Percentiles rank a stretch among this genome's conserved stretches.
Evolutionary conservation across 345 rosid genomes (phyloP).

Genomic region (Alliaria petiolata): DNA sequence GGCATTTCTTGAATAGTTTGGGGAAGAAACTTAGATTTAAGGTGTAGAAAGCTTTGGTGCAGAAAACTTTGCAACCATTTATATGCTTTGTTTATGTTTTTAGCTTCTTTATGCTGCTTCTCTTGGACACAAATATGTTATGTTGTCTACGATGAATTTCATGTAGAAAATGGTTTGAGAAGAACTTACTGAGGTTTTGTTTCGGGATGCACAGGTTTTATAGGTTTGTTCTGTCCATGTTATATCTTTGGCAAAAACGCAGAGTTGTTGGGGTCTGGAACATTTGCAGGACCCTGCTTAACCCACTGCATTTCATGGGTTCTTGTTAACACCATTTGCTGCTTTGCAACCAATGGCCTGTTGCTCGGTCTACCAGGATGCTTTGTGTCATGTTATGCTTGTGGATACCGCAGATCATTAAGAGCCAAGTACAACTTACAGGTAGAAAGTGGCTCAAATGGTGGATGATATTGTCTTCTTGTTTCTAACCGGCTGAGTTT

Average conservation of each 20-base stretch:
- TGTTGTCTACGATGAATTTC: background rate
- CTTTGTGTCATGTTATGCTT: constrained; percentile 78
- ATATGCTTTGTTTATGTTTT: background rate
- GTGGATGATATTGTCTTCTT: background rate
- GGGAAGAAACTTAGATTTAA: background rate
- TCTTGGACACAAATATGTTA: background rate
- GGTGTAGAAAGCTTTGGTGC: background rate
- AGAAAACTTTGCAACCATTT: background rate
- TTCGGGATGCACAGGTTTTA: constrained; percentile 47
- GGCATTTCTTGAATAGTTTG: background rate
- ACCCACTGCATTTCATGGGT: constrained; percentile 77
- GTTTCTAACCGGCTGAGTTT: background rate
- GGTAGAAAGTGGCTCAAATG: constrained; percentile 38
- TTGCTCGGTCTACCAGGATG: constrained; percentile 85
- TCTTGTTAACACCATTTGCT: constrained; percentile 60
- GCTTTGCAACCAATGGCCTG: constrained; percentile 66
- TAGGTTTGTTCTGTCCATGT: constrained; percentile 87
- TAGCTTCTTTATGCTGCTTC: background rate
- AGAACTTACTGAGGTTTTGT: background rate
- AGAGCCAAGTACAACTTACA: constrained; percentile 66
- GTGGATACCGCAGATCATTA: constrained; percentile 68
- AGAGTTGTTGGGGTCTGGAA: constrained; percentile 83
- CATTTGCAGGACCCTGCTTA: constrained; percentile 70
- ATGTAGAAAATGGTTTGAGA: background rate
- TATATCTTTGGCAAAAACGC: constrained; percentile 85